Evolutionary conservation across 768 basidiomycete species (phyloP), one percentile per base, ranked within the genome.

Genomic region (Hygrophoropsis aurantiaca): DNA sequence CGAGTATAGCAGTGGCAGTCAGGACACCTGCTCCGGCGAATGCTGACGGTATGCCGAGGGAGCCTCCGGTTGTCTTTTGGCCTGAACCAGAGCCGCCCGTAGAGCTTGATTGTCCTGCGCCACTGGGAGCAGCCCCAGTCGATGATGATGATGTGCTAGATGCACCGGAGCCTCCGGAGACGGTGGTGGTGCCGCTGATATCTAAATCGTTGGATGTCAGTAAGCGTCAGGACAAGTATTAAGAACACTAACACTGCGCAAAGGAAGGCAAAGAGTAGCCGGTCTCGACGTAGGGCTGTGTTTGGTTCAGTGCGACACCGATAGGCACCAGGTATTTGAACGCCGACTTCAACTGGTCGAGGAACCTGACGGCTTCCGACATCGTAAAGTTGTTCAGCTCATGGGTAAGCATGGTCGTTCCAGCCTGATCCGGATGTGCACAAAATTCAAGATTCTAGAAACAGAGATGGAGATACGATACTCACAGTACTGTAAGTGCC

Each of bases 341-440:
- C 0, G 66, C 65, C 4, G 57, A 49, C 46, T 67, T 68, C 8
- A 81, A 58, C 38, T 57, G 55, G 1, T 71, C 68, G 51, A 78
- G 73, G 38, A 60, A 74, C 32, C 74, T 70, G 13, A 75, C 62
- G 5, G 78, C 78, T 47, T 74, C 65, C 16, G 51, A 50, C 78
- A 81, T 79, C 5, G 79, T 81, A 47, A 66, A 78, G 46, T 74
- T 75, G 50, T 75, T 74, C 46, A 79, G 52, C 52, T 81, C 79
- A 47, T 81, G 78, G 13, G 72, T 71, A 48, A 79, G 55, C 10
- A 78, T 61, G 44, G 78, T 75, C 1, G 71, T 67, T 7, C 78
- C 78, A 11, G 45, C 51, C 74, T 77, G 35, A 21, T 45, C 33
- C 35, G 26, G 36, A 16, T 11, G 19, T 44, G 20, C 21, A 11